Conservation (phyloP, 371 early-diverging fungal species). For the Entomophthora muscae region DNA sequence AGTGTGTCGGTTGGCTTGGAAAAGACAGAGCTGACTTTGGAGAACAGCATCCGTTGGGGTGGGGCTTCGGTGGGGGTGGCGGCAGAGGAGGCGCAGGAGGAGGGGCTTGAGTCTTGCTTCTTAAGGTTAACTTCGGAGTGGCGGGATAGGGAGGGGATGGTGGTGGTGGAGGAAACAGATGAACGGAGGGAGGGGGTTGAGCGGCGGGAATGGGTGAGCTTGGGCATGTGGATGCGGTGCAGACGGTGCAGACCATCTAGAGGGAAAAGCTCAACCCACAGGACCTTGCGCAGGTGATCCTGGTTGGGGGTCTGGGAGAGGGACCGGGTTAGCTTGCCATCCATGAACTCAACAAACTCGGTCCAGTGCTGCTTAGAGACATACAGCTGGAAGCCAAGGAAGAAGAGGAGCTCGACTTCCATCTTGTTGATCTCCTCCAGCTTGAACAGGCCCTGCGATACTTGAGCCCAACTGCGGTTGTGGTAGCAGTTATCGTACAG, state of each 20-base stretch:
- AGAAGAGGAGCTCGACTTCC: slow-evolving; percentile 39
- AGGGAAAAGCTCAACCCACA: slow-evolving; percentile 8
- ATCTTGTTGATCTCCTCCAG: slow-evolving; percentile 38
- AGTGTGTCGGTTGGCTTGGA: slow-evolving; percentile 3
- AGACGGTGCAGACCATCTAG: not conserved
- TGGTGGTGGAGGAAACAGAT: not conserved
- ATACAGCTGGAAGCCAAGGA: slow-evolving; percentile 27
- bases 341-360: slow-evolving; percentile 25
- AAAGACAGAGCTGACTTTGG: slow-evolving; percentile 5
- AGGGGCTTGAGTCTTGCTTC: not conserved
- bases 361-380: slow-evolving; percentile 28
- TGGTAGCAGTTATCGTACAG: slow-evolving; percentile 47
- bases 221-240: not conserved
- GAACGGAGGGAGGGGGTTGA: not conserved
- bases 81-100: too few relatives aligned
- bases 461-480: slow-evolving; percentile 38
- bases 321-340: slow-evolving; percentile 18
- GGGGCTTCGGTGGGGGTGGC: not conserved
- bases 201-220: not conserved
- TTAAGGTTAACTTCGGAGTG: slow-evolving; percentile 3
- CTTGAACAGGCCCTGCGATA: slow-evolving; percentile 27
- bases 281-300: slow-evolving; percentile 2
- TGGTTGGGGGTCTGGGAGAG: not conserved
- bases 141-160: not conserved
- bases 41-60: not conserved